These are phyloP conservation scores for Pilaira anomala DNA, from an alignment of 192 early-diverging fungal genomes.

Conservation along the genomic window DNA sequence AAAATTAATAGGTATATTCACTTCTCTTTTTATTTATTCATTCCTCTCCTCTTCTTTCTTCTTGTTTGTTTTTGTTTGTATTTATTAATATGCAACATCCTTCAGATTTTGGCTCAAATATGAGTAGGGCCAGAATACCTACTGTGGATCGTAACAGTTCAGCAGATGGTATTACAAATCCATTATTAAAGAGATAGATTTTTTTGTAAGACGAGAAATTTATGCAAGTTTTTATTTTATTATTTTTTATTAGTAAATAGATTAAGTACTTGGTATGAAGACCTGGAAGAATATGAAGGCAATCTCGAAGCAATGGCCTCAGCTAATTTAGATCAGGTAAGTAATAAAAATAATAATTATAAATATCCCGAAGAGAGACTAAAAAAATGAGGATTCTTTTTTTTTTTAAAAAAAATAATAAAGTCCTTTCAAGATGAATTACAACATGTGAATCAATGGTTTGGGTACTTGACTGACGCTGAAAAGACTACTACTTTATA, in stretches of 20 bases:
- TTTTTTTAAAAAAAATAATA: slow-evolving; percentile 30
- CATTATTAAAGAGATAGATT: too few relatives aligned
- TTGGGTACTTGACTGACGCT: slow-evolving; percentile 81
- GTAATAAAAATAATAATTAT: not conserved
- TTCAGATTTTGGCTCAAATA: too few relatives aligned
- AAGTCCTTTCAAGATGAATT: slow-evolving; percentile 86
- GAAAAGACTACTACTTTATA: slow-evolving; percentile 92
- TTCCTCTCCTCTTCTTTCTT: too few relatives aligned
- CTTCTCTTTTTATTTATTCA: too few relatives aligned
- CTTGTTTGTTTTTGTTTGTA: too few relatives aligned
- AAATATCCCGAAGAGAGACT: not conserved
- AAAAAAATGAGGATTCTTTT: too few relatives aligned
- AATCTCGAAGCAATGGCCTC: slow-evolving; percentile 89
- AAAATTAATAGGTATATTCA: too few relatives aligned
- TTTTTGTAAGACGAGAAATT: too few relatives aligned
- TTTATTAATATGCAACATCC: too few relatives aligned
- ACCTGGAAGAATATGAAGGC: slow-evolving; percentile 85
- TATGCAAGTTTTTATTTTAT: not conserved
- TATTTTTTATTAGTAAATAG: slow-evolving; percentile 42
- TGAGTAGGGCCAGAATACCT: too few relatives aligned
- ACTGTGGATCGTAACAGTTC: too few relatives aligned
- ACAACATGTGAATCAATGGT: slow-evolving; percentile 93
- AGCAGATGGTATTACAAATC: too few relatives aligned
- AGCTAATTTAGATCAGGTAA: slow-evolving; percentile 62
- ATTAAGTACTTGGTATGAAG: slow-evolving; percentile 88